Evolutionary conservation across 2,329 filamentous ascomycete species (phyloP).

Genomic region (Fusarium sp.): DNA sequence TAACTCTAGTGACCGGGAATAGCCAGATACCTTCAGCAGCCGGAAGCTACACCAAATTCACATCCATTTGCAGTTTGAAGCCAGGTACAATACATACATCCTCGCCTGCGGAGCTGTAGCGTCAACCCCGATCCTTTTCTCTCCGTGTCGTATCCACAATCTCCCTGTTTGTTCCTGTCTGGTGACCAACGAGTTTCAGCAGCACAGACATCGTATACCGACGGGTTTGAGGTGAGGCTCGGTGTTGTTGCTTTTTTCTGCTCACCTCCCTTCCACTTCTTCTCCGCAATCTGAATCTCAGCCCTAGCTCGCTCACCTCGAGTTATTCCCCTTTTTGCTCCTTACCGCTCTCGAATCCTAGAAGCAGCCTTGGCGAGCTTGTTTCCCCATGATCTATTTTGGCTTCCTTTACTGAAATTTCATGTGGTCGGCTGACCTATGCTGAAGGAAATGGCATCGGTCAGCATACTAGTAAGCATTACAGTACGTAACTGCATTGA

Average conservation of each 20-base stretch:
- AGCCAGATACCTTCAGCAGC: not conserved
- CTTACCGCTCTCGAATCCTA: slow-evolving; percentile 19
- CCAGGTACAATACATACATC: not conserved
- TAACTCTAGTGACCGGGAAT: not conserved
- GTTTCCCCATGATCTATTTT: slow-evolving; percentile 21
- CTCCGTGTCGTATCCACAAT: slow-evolving; percentile 26
- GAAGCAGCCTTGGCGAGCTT: slow-evolving; percentile 22
- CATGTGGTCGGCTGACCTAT: slow-evolving; percentile 23
- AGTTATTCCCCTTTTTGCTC: slow-evolving; percentile 21
- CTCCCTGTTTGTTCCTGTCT: slow-evolving; percentile 33
- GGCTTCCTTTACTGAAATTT: not conserved
- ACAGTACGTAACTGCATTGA: slow-evolving; percentile 31
- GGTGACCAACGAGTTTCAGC: slow-evolving; percentile 30
- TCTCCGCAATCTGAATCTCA: slow-evolving; percentile 39
- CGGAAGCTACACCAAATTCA: not conserved
- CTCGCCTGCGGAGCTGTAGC: slow-evolving; percentile 29
- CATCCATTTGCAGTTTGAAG: not conserved
- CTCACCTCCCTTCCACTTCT: not conserved
- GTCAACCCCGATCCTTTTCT: slow-evolving; percentile 23
- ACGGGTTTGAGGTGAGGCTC: slow-evolving; percentile 25
- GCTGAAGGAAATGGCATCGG: not conserved
- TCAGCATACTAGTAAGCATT: not conserved
- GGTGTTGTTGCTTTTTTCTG: slow-evolving; percentile 16
- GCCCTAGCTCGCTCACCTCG: slow-evolving; percentile 28
- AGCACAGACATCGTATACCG: slow-evolving; percentile 35